Evolutionary conservation across 495 filamentous ascomycete genomes (phyloP).

Genomic region (Penicillium odoratum): DNA sequence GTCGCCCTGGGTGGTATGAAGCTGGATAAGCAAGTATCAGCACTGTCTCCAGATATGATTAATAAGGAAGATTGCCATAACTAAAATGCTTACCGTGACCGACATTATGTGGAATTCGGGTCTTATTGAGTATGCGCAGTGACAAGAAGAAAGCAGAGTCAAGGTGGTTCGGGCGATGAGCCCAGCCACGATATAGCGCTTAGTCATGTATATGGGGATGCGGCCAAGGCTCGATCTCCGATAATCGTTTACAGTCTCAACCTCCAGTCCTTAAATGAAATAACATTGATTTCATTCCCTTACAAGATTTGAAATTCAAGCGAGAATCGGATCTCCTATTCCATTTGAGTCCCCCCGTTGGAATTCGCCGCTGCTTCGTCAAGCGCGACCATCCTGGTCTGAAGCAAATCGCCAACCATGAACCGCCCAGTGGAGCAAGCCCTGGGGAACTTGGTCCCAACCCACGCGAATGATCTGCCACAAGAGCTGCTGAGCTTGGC

Average conservation of each 20-base stretch:
- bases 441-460: constrained; percentile 74
- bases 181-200: constrained; percentile 14
- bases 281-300: not conserved
- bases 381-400: constrained; percentile 1
- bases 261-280: not conserved
- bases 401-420: constrained; percentile 28
- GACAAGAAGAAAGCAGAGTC: constrained; percentile 5
- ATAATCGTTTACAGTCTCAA: constrained; percentile 15
- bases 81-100: constrained; percentile 29
- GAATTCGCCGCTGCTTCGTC: not conserved
- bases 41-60: not conserved
- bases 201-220: constrained; percentile 25
- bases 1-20: constrained; percentile 87
- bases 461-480: constrained; percentile 69
- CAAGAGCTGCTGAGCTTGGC: constrained; percentile 74
- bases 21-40: constrained; percentile 52
- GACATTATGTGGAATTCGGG: constrained; percentile 23
- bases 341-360: not conserved
- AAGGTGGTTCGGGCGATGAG: constrained; percentile 10
- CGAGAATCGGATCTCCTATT: not conserved
- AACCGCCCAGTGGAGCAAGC: constrained; percentile 71
- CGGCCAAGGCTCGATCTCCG: not conserved
- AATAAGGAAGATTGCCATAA: not conserved
- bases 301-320: not conserved
- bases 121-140: not conserved